Evolutionary conservation across 2,329 filamentous ascomycete genomes (phyloP), one percentile per base, ranked within the genome.

Genomic region (Delphinella strobiligena): DNA sequence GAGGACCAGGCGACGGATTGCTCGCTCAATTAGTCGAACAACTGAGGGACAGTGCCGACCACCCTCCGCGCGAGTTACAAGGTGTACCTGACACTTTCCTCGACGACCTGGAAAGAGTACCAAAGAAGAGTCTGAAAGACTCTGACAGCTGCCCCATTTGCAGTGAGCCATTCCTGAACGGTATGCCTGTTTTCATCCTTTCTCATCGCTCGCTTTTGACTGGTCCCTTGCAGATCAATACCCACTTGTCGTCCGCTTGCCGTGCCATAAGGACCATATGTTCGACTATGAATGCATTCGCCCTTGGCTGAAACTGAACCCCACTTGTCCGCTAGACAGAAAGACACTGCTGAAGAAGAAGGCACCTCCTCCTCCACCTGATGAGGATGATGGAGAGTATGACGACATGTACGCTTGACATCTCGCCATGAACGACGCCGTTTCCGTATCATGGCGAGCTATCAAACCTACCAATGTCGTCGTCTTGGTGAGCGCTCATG

Each of bases 211-310:
- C 12, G 7, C 22, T 7, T 27, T 27, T 27, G 12, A 7, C 22
- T 7, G 22, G 12, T 27, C 22, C 12, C 12, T 12, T n/a, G 4
- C 45, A 67, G 64, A 78, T 47, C 47, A 68, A 33, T 75, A 78
- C 48, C 75, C 76, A n/a, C 67, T 80, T 14, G 72, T 80, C 27
- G 75, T 80, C 34, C 65, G 68, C 19, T 54, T 80, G 22, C 73
- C 75, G 8, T 80, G 76, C 47, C 73, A 79, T 53, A 62, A 69
- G 12, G 69, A 69, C 29, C 76, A 80, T 53, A 51, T 74, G 15
- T 80, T 79, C 55, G 76, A 80, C 57, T 55, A 80, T 18, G 75
- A 80, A 49, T 80, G 76, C 55, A 74, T 80, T 45, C 60, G 68
- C 42, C 75, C 76, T 1, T 80, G 76, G 76, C 56, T 80, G 46